Conservation (phyloP, 371 early-diverging fungal genomes). For the Globomyces sp. region DNA sequence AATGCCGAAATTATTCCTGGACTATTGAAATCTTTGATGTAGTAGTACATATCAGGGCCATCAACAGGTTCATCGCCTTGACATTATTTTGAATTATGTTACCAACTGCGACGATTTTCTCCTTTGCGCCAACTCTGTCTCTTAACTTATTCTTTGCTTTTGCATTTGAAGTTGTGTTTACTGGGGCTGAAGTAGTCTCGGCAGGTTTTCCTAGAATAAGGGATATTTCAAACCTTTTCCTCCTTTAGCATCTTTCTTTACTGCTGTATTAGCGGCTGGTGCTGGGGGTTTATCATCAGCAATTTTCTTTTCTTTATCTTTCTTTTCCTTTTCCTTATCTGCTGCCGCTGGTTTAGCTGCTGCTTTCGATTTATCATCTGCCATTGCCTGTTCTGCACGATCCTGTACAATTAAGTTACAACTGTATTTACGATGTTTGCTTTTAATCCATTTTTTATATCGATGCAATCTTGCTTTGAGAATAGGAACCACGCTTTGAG, state of each 20-base stretch:
- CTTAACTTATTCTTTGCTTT: slow-evolving; percentile 45
- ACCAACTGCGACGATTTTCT: slow-evolving; percentile 39
- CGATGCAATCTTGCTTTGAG: slow-evolving; percentile 46
- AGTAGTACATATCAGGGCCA: slow-evolving; percentile 49
- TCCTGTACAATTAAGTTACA: slow-evolving; percentile 8
- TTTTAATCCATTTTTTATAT: slow-evolving; percentile 30
- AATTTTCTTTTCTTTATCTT: slow-evolving; percentile 26
- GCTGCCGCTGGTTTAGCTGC: slow-evolving; percentile 15
- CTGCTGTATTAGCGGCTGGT: slow-evolving; percentile 19
- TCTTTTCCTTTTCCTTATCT: slow-evolving; percentile 23
- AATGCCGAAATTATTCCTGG: slow-evolving; percentile 32
- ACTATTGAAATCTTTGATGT: slow-evolving; percentile 35
- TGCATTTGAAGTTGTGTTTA: slow-evolving; percentile 24
- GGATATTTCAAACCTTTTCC: slow-evolving; percentile 1
- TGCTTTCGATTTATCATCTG: slow-evolving; percentile 15
- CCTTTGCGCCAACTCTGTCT: slow-evolving; percentile 35
- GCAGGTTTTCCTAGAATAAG: neutral
- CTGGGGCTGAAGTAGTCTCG: neutral
- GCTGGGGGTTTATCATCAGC: slow-evolving; percentile 30
- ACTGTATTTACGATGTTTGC: neutral
- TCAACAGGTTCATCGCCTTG: slow-evolving; percentile 48
- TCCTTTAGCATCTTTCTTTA: slow-evolving; percentile 26
- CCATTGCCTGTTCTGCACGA: neutral
- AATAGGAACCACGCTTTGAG: slow-evolving; percentile 32
- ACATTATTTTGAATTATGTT: slow-evolving; percentile 5